Evolutionary conservation across 768 basidiomycete species (phyloP), one percentile per base, ranked within the genome.

Genomic region (Steccherinum ochraceum): DNA sequence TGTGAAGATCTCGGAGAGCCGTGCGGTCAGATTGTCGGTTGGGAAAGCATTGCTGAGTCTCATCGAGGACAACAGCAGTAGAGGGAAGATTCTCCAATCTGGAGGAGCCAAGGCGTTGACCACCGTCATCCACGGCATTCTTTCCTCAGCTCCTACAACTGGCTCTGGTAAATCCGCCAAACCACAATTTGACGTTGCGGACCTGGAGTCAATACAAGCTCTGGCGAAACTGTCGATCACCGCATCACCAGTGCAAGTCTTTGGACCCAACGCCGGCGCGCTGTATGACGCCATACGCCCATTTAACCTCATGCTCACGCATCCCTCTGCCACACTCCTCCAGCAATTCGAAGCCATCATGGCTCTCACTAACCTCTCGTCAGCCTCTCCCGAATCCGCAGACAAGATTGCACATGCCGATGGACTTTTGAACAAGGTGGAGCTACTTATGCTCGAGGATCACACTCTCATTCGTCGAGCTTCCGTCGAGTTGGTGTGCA

Each of bases 281-380:
- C 74, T 87, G 25, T 80, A 85, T 60, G 91, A 97, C 62, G 83
- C 83, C n/a, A 81, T 96, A 50, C 78, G 84, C 2, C 93, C 93
- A 0, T 73, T 98, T 46, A 79, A 86, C 7, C 62, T 81, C 24
- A 71, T 96, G 50, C 73, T 98, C 27, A 77, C 80, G 39, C 82
- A 87, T 61, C 68, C 80, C 1, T 75, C 80, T 0, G 79, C 90
- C 7, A 83, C 69, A 43, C 77, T 88, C 26, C 71, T 98, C 4
- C 92, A 96, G 61, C 78, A 79, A 39, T 99, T 99, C 60, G 96
- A 99, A 66, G 83, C 84, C 3, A 73, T 94, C 58, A 97, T 98
- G 95, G 94, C 93, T 1, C 74, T 99, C 48, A 99, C 96, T 5
- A 99, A 99, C 64, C 70, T 98, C 40, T 84, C 95, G 0, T 93